These are phyloP conservation scores for Lentinula aciculospora DNA, from an alignment of 768 basidiomycete species.

Conservation along the genomic window DNA sequence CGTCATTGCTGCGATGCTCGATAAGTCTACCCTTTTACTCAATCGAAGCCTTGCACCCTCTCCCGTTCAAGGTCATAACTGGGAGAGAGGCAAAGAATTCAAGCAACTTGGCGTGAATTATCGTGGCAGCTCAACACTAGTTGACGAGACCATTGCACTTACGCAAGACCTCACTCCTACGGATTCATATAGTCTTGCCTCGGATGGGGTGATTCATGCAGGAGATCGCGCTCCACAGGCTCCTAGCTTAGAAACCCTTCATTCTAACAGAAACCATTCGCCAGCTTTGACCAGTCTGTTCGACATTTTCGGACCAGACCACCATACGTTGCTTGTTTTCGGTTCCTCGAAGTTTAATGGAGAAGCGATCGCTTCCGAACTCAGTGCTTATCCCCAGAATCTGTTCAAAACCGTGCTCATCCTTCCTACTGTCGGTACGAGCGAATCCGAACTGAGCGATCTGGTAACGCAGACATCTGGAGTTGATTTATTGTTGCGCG, in stretches of 20 bases:
- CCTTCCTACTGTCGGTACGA: background rate
- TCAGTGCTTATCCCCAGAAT: conserved; percentile 5
- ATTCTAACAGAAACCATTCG: background rate
- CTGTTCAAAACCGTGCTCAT: conserved; percentile 15
- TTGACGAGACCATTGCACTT: conserved; percentile 28
- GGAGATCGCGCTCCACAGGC: conserved; percentile 46
- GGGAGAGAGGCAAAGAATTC: conserved; percentile 19
- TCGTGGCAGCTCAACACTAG: conserved; percentile 41
- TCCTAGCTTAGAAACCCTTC: conserved; percentile 18
- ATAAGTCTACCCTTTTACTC: conserved; percentile 14
- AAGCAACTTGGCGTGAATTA: conserved; percentile 49
- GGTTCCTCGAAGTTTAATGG: conserved; percentile 8
- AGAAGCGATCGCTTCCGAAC: background rate
- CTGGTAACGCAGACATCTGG: background rate
- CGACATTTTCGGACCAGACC: conserved; percentile 20
- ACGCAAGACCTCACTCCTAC: conserved; percentile 8
- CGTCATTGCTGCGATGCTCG: conserved; percentile 23
- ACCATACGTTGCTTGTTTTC: conserved; percentile 31
- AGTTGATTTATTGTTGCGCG: conserved; percentile 13
- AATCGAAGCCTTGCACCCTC: conserved; percentile 5
- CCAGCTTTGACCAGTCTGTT: conserved; percentile 14
- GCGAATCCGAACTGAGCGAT: background rate
- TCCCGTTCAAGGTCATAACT: conserved; percentile 8
- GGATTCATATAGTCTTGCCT: conserved; percentile 19
- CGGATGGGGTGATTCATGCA: conserved; percentile 22